Evolutionary conservation across 78 protist genomes (phyloP).

Genomic region (Speleostelium caveatum): DNA sequence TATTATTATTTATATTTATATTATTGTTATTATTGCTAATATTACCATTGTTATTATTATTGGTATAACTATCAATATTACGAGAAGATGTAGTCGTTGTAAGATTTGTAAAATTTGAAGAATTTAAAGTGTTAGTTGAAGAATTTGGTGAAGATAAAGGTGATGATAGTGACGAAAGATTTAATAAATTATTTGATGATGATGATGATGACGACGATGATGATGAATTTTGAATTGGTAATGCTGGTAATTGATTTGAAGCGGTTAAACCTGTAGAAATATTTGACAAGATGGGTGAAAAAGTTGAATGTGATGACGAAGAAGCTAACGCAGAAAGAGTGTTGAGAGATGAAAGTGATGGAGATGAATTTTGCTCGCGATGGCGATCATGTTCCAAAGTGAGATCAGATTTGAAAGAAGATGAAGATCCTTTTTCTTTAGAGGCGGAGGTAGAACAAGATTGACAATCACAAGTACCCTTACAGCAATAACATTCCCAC

Average conservation of each 20-base stretch:
- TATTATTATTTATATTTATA: too few species aligned
- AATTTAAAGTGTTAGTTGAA: neutral
- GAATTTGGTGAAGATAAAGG: neutral
- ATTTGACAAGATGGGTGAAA: neutral
- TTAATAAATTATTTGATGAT: neutral
- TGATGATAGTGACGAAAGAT: neutral
- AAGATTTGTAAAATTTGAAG: neutral
- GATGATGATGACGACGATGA: neutral
- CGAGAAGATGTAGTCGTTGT: neutral
- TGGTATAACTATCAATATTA: neutral
- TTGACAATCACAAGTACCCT: conserved; percentile 30
- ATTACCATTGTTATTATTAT: neutral
- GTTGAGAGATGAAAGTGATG: too few species aligned
- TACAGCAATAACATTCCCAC: conserved; percentile 67
- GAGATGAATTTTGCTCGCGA: too few species aligned
- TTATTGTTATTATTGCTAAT: too few species aligned
- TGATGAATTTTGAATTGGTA: neutral
- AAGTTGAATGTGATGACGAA: neutral
- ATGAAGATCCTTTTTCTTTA: too few species aligned
- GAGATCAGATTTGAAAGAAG: too few species aligned
- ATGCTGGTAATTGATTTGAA: neutral
- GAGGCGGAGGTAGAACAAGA: conserved; percentile 1
- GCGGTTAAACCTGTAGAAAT: neutral
- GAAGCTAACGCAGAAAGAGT: too few species aligned
- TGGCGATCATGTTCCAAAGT: too few species aligned